Conservation (phyloP, 805 yeast genomes). For the Monosporozyma aerobia region DNA sequence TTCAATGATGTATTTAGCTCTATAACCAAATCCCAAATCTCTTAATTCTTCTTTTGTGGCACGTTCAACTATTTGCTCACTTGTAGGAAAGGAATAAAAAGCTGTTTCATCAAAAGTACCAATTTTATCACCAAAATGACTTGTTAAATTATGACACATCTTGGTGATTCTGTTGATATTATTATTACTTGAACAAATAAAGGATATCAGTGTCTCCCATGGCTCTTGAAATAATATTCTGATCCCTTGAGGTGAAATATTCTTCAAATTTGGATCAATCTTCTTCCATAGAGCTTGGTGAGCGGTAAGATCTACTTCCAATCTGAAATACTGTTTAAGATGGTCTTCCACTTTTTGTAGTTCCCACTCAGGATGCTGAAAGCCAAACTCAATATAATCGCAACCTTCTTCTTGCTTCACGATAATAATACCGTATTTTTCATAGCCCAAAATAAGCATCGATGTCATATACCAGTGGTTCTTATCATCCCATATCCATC, state of each 20-base stretch:
- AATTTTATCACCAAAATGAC: slow-evolving; percentile 57
- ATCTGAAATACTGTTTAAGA: slow-evolving; percentile 60
- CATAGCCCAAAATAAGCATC: slow-evolving; percentile 21
- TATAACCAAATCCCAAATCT: slow-evolving; percentile 65
- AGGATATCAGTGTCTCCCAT: slow-evolving; percentile 87
- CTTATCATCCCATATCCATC: slow-evolving; percentile 24
- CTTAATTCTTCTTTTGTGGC: slow-evolving; percentile 40
- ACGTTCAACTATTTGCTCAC: slow-evolving; percentile 38
- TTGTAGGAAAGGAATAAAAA: slow-evolving; percentile 68
- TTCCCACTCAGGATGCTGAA: slow-evolving; percentile 27
- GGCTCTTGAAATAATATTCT: slow-evolving; percentile 89
- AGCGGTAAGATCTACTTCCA: slow-evolving; percentile 43
- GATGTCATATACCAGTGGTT: slow-evolving; percentile 17
- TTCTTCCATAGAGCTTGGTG: slow-evolving; percentile 50
- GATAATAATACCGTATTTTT: slow-evolving; percentile 47
- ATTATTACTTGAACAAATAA: slow-evolving; percentile 93
- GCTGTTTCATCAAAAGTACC: slow-evolving; percentile 43
- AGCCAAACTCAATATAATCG: slow-evolving; percentile 43
- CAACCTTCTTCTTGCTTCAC: slow-evolving; percentile 50
- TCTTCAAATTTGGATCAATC: slow-evolving; percentile 43
- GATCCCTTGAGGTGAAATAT: slow-evolving; percentile 46
- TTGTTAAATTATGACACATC: slow-evolving; percentile 78
- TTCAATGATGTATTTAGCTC: slow-evolving; percentile 78
- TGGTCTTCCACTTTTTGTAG: slow-evolving; percentile 33
- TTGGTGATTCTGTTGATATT: slow-evolving; percentile 87